Base-by-base conservation (phyloP, 2,329 filamentous ascomycete genomes). In the Balansia obtecta region DNA sequence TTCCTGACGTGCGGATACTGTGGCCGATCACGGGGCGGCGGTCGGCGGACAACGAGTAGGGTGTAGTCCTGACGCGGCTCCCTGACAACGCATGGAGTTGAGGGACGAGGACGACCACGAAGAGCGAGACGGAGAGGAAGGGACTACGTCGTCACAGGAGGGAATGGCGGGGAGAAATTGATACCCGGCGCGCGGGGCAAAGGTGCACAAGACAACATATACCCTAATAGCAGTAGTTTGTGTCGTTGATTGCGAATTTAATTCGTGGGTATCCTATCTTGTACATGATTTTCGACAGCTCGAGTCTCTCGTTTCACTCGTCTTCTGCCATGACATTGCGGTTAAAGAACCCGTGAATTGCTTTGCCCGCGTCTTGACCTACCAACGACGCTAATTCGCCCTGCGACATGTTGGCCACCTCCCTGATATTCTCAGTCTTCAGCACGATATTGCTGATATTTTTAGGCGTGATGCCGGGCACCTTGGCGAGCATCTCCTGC, bases 331-430 rank as follows among this genome's bases (percentile, higher is more conserved):
- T 71, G 18, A 80, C 64, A 59, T 80, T 79, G 46, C 74, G 69
- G 20, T 84, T 85, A 59, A 98, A 97, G 63, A 98, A 97, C 15
- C 77, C 75, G 50, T 81, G 71, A 38, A 97, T 87, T 68, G 80
- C 63, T 83, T 79, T 27, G 80, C 89, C 15, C 0, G 84, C 81
- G 63, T 91, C 85, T 55, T 73, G 82, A 0, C 93, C 93, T 22
- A 97, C 82, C 52, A 94, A 56, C 32, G 77, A 77, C 56, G 81
- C 77, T 54, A 98, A 67, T 58, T 90, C 85, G 46, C 77, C 76
- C 52, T 82, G 74, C n/a, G 73, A 74, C 80, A 95, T 88, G 67
- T 96, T 95, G 33, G 88, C 88, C 56, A 98, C 74, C 59, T 94
- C 89, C 49, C 75, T 72, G 34, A 98, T 73, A 66, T 82, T 95